phyloP scores from a whole-genome alignment of 805 yeast genomes.

The Sungouiella blattae region DNA sequence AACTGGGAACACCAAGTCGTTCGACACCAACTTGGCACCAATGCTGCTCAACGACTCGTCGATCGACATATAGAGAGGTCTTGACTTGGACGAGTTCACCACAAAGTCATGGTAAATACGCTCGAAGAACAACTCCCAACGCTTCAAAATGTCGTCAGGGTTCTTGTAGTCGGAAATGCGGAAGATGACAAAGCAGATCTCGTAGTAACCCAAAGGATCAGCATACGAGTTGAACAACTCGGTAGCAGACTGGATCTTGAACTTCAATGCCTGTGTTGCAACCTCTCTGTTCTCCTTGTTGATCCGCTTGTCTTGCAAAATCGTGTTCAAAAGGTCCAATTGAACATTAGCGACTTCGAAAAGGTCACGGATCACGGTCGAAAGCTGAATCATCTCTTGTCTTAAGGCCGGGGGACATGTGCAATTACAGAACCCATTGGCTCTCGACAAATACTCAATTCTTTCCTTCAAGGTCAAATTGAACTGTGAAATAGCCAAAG shows the following conservation, averaged over 20 bases:
- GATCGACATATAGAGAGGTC: slow-evolving; percentile 37
- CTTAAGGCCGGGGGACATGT: slow-evolving; percentile 72
- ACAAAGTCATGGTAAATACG: slow-evolving; percentile 38
- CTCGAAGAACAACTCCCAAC: slow-evolving; percentile 75
- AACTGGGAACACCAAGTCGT: slow-evolving; percentile 80
- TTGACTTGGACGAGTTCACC: slow-evolving; percentile 15
- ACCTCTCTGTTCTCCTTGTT: slow-evolving; percentile 46
- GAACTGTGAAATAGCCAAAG: slow-evolving; percentile 72
- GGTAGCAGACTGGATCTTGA: slow-evolving; percentile 63
- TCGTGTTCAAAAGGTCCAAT: slow-evolving; percentile 53
- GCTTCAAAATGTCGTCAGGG: slow-evolving; percentile 72
- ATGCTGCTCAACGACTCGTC: slow-evolving; percentile 41
- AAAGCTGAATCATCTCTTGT: slow-evolving; percentile 70
- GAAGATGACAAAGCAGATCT: slow-evolving; percentile 72
- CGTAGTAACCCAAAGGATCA: slow-evolving; percentile 83
- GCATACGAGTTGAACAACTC: slow-evolving; percentile 84
- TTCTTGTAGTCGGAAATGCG: slow-evolving; percentile 83
- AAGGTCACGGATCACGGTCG: slow-evolving; percentile 69
- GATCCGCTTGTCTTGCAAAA: slow-evolving; percentile 51
- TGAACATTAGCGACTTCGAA: slow-evolving; percentile 86
- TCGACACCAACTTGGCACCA: slow-evolving; percentile 62
- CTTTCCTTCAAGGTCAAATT: slow-evolving; percentile 65
- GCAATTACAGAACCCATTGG: slow-evolving; percentile 89
- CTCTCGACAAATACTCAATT: slow-evolving; percentile 85
- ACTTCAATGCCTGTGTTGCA: slow-evolving; percentile 54